Percentiles rank a stretch among this genome's conserved stretches.
Evolutionary conservation across 306 rosid species (phyloP).

Genomic region (Trifolium subterraneum): DNA sequence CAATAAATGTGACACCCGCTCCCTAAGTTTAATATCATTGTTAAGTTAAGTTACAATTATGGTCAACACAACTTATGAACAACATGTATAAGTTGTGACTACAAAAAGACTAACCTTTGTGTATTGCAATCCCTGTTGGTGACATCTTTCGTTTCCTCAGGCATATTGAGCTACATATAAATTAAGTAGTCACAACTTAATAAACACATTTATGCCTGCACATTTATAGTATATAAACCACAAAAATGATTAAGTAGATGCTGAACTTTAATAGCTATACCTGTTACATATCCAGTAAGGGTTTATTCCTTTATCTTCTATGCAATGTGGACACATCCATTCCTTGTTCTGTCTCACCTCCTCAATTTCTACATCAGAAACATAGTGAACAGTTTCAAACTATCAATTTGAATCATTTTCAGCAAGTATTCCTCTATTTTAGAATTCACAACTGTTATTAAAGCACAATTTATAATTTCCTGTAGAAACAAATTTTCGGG

Average conservation of each 20-base stretch:
- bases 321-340: slow-evolving; percentile 91
- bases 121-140: slow-evolving; percentile 78
- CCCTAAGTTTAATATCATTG: too few species aligned
- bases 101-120: slow-evolving; percentile 53
- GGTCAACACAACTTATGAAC: too few species aligned
- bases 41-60: too few species aligned
- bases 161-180: slow-evolving; percentile 76
- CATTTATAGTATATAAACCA: slow-evolving; percentile 5
- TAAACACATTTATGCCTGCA: not conserved
- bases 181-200: too few species aligned
- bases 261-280: slow-evolving; percentile 41
- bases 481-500: not conserved
- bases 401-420: not conserved
- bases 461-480: slow-evolving; percentile 6
- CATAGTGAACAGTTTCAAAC: slow-evolving; percentile 20
- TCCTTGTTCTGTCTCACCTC: slow-evolving; percentile 64
- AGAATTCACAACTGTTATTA: slow-evolving; percentile 12
- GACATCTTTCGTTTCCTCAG: slow-evolving; percentile 61
- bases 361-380: slow-evolving; percentile 58
- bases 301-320: slow-evolving; percentile 62
- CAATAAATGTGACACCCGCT: too few species aligned
- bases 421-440: not conserved
- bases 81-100: not conserved
- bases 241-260: not conserved
- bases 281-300: slow-evolving; percentile 88